phyloP scores from a whole-genome alignment of 2,329 filamentous ascomycete genomes.

The Colletotrichum cuscutae region DNA sequence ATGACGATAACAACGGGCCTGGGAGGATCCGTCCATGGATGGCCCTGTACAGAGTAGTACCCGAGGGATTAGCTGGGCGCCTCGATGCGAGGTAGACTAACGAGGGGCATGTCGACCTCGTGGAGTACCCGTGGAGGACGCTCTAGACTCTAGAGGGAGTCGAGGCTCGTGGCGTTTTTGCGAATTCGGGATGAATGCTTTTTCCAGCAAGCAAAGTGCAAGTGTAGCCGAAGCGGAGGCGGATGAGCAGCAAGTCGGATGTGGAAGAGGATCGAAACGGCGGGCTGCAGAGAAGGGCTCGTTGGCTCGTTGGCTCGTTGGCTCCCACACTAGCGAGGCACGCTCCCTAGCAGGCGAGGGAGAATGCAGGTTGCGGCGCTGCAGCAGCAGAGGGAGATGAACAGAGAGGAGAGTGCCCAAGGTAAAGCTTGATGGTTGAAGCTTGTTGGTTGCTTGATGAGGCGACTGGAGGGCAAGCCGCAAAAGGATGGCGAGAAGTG shows the following conservation, averaged over 20 bases:
- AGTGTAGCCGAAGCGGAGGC: neutral
- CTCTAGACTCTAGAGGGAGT: neutral
- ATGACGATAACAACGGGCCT: neutral
- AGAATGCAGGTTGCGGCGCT: too few species aligned
- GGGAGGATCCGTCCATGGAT: neutral
- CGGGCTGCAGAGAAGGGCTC: neutral
- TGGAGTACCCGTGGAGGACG: neutral
- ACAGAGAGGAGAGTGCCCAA: neutral
- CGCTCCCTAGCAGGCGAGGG: neutral
- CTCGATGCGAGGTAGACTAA: neutral
- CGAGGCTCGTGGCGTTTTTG: neutral
- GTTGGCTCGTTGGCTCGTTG: neutral
- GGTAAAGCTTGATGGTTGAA: neutral
- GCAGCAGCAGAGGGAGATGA: neutral
- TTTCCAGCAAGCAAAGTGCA: neutral
- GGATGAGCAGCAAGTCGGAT: neutral
- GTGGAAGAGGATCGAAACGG: slow-evolving; percentile 1
- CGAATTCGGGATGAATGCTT: neutral
- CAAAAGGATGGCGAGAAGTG: neutral
- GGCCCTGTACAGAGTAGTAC: neutral
- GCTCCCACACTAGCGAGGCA: too few species aligned
- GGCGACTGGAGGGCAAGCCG: too few species aligned
- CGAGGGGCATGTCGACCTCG: neutral
- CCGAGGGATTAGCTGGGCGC: neutral
- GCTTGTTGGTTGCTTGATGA: too few species aligned